Base-by-base conservation (phyloP, 2,329 filamentous ascomycete genomes). In the Fusarium falciforme region DNA sequence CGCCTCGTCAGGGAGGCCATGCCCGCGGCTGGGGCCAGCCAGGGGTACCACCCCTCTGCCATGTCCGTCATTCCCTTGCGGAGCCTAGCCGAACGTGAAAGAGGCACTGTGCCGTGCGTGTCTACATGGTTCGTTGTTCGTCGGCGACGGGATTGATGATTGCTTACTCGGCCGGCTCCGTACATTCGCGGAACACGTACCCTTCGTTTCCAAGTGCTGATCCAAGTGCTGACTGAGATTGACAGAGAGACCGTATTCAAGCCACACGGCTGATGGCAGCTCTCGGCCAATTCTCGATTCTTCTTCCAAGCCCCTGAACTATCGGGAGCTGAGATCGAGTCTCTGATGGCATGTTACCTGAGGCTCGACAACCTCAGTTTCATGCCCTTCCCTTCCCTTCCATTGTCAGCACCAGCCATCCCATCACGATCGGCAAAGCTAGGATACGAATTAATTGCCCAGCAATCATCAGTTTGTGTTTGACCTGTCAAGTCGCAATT, bases 121-220 rank as follows among this genome's bases (percentile, higher is more conserved):
- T 31, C 29, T 31, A 31, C 17, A 52, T 44, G 62, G 60, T 54
- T 54, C 52, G 62, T 64, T 33, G 49, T 47, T 40, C 11, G n/a
- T 47, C 42, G 22, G 22, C 25, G 47, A 52, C 25, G 47, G 47
- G 25, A 27, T 49, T 42, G 42, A 25, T 49, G 64, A 22, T 54
- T 68, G 67, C 72, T 72, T 65, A 74, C 66, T 76, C 63, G 75
- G 72, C 64, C 64, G 68, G 67, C 67, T 74, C 76, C 74, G 74
- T 68, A 36, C 57, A 57, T 33, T 35, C 62, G 49, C 54, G 25
- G 42, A 27, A 47, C 42, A 47, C 42, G 42, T 25, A 47, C 31
- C 52, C 44, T 62, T 38, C 54, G 31, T 20, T 40, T 47, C 22
- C 44, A 67, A 61, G 65, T 62, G 68, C 66, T 73, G 60, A 73